Evolutionary conservation across 2,329 filamentous ascomycete species (phyloP), one percentile per base, ranked within the genome.

Genomic region (Colletotrichum truncatum): DNA sequence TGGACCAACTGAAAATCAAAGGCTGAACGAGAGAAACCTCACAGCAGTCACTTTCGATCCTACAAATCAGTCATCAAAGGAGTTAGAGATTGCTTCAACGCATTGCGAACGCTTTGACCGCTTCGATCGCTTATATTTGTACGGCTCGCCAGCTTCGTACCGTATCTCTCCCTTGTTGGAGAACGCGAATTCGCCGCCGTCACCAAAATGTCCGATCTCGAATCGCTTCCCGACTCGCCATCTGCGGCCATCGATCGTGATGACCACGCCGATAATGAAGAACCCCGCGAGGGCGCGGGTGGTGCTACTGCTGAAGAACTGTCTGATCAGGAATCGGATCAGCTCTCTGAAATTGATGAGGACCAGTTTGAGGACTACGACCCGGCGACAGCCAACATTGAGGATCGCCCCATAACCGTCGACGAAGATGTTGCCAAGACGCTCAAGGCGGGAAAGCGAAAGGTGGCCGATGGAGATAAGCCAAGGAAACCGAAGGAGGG

Each of bases 401-500:
- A 89, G 73, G 85, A 89, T 73, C 82, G 86, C 23, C 88, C 88
- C 1, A 82, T 89, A n/a, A 86, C 88, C 26, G 90, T 91, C 67
- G 89, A 91, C 71, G 89, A 91, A 71, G 88, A 90, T 68, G 83
- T 87, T 58, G 87, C 87, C 6, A 84, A 85, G 61, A 89, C 87
- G 3, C 77, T 91, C 30, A 91, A 91, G 75, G 87, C 87, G 1
- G 83, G 83, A n/a, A 90, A 89, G 77, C 79, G 88, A 64, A 91
- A 90, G 80, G 86, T 92, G 62, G 74, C 83, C 8, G 90, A 87
- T 32, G 89, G 89, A 54, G 87, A 86, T 28, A 84, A 85, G 51
- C 78, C 83, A 43, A 93, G 91, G 78, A 96, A 93, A 80, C 91
- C 92, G 56, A 89, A 91, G 75, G 91, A 89, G 72, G 89, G 88